Base-by-base conservation (phyloP, 495 filamentous ascomycete species). In the Penicillium salamii region DNA sequence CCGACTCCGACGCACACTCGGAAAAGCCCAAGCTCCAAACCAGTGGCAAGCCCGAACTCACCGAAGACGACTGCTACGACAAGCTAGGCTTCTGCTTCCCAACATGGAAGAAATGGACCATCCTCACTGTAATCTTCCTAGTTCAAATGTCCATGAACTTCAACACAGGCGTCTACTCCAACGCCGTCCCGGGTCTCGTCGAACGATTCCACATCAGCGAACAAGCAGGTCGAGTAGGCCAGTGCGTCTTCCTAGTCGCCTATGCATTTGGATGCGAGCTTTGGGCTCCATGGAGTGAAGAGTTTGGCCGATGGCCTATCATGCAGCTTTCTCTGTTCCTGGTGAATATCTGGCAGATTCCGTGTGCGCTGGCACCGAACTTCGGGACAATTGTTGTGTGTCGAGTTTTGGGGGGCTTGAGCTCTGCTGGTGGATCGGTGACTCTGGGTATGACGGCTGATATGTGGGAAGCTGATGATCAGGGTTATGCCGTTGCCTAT, bases 131-230 rank as follows among this genome's bases (percentile, higher is more conserved):
- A 51, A 85, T 91, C 62, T 89, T 90, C 69, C 61, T 78, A 33
- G 84, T 91, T 6, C 88, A 90, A 55, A 81, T 84, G 41, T 90
- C 87, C 4, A 91, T 91, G 87, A 91, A 91, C 72, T 87, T 90
- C 75, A 90, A 90, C 72, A 85, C 84, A 8, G 82, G 80, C 24
- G 75, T 89, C 9, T 90, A 88, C 66, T 75, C 82, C 31, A 87
- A 87, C 57, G 86, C 78, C 12, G 65, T 89, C 11, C 53, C 53
- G 0, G 80, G 80, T 5, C 78, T 91, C 47, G 71, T 79, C 1
- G 65, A 81, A 35, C 65, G 86, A 31, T 90, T 87, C 61, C 38
- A 70, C 13, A 80, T 90, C 49, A 83, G 79, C 55, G 69, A 71
- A 26, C 83, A 88, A 59, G 78, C 77, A 0, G 87, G 84, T 1